Base-by-base conservation (phyloP, 495 filamentous ascomycete species). In the Hypoxylon cercidicola region DNA sequence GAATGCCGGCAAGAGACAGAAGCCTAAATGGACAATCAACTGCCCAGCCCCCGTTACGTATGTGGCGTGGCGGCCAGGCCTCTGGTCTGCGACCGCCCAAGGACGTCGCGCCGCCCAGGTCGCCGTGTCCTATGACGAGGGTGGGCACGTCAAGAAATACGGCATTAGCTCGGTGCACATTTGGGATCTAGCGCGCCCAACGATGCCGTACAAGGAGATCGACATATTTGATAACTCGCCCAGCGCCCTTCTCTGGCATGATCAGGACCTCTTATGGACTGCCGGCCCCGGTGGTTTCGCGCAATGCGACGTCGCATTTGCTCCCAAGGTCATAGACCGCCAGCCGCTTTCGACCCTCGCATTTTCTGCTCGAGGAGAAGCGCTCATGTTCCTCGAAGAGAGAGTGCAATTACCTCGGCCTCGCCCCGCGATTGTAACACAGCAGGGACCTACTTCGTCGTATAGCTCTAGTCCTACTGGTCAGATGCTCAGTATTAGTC, bases 151-250 rank as follows among this genome's bases (percentile, higher is more conserved):
- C 10, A 80, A 74, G 77, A 84, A 71, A 21, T 71, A 72, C 79
- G 88, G 87, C 77, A 89, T 77, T 82, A 89, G 70, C 43, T 88
- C 88, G 1, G 84, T 97, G 32, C 92, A 97, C 64, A 78, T 97
- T 5, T 99, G 95, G 95, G 94, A 99, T 78, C 84, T 97, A 55
- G 91, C 90, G 20, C 83, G 94, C 20, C 92, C 93, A 1, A 86
- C 89, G 60, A 85, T 99, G 70, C 95, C 95, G 1, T 93, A 90
- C 66, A 87, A 91, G 48, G 93, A 96, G 72, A 87, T 97, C 57
- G 87, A 90, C 68, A 82, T 87, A 43, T 93, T 93, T 67, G 84
- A 89, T 34, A 82, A 74, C 28, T 81, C 89, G 18, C 88, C 93
- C 9, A 87, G 86, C 39, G 90, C 93, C 55, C 76, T 98, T 50